Evolutionary conservation across 164 flowering plant genomes (phyloP), one percentile per base, ranked within the genome.

Genomic region (Echeveria elegans): DNA sequence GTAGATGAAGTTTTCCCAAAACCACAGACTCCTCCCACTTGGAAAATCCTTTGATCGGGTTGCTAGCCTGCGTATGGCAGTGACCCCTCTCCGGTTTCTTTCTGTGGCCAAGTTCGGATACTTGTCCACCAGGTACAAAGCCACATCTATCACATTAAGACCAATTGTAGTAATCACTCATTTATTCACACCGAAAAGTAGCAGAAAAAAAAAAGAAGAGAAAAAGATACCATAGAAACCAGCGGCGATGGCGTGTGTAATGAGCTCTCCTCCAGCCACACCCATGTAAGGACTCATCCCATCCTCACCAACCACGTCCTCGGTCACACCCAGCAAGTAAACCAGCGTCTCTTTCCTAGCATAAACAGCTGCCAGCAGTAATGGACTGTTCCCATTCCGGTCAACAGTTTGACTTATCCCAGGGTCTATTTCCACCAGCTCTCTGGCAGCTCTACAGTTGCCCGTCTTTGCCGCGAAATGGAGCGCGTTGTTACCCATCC

Each of bases 331-430:
- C 6, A 26, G 19, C 61, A 56, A 28, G 19, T 56, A 56, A 12
- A 56, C n/a, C 34, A 28, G 0, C 31, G 61, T 56, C 32, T 56
- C 6, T 29, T 56, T 56, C 18, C 31, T 56, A 1, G 32, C 61
- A 19, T 31, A 58, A 14, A 0, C 34, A 23, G 14, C 40, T 5
- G 23, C 14, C 6, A 60, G 61, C n/a, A 31, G 60, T 14, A 66
- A 52, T 14, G 38, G 12, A 21, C 62, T 66, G 3, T 34, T 41
- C 66, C 60, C 66, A 65, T 36, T 66, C 66, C 58, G 41, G 5
- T 14, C 31, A 28, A 28, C 65, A 58, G 7, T 19, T 48, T 48
- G 6, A 19, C 24, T 5, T n/a, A n/a, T 1, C 23, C 9, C 6
- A 48, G 9, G 6, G 23, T n/a, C 24, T 21, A 16, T 62, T 5